A percentile compares a stretch with the other conserved stretches of the same genome.
phyloP scores from a whole-genome alignment of 2,329 filamentous ascomycete genomes.

The Pseudogymnoascus sp. region DNA sequence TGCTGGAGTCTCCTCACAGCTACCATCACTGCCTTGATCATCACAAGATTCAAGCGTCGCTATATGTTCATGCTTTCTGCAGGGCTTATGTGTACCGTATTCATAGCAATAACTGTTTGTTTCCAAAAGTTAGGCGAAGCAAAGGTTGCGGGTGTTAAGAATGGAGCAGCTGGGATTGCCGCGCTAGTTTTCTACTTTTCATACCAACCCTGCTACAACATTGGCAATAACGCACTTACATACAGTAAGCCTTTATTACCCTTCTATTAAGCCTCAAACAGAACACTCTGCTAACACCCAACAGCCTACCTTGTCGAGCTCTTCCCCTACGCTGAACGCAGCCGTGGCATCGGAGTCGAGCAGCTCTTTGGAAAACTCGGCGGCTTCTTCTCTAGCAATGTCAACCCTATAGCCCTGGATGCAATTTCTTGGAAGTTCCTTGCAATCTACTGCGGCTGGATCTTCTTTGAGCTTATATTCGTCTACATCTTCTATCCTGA shows the following conservation, averaged over 20 bases:
- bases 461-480: slow-evolving; percentile 33
- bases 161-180: slow-evolving; percentile 18
- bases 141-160: background rate
- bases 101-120: slow-evolving; percentile 15
- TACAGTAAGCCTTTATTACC: slow-evolving; percentile 28
- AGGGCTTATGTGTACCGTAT: slow-evolving; percentile 16
- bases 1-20: slow-evolving; percentile 2
- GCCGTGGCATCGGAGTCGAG: slow-evolving; percentile 27
- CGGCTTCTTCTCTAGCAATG: slow-evolving; percentile 34
- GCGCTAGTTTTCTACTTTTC: slow-evolving; percentile 23
- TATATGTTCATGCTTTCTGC: slow-evolving; percentile 13
- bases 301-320: slow-evolving; percentile 29
- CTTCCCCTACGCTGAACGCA: slow-evolving; percentile 28
- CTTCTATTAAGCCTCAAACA: background rate
- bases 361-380: slow-evolving; percentile 29
- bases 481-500: slow-evolving; percentile 31
- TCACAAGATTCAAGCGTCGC: slow-evolving; percentile 17
- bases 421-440: slow-evolving; percentile 35
- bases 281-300: background rate
- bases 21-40: background rate
- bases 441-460: slow-evolving; percentile 34
- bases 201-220: slow-evolving; percentile 37
- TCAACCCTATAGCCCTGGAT: slow-evolving; percentile 37
- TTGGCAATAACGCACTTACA: slow-evolving; percentile 42
- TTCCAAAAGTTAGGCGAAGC: background rate